phyloP scores from a whole-genome alignment of 1,139 yeast species.

The Saccharomyces hybrid region DNA sequence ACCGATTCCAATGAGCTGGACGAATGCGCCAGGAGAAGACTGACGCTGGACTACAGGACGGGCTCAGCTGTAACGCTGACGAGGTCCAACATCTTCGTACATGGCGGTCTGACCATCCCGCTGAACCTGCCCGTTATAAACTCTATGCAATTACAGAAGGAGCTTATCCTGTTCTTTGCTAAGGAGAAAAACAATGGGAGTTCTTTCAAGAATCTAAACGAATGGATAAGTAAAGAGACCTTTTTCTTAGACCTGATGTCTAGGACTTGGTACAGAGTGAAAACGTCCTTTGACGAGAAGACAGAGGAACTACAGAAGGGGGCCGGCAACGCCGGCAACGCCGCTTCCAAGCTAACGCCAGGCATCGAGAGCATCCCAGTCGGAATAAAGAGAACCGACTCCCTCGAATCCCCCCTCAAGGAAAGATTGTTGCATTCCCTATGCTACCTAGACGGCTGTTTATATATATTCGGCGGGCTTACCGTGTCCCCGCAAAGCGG shows the following conservation, averaged over 20 bases:
- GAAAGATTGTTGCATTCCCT: conserved; percentile 59
- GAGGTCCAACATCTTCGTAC: conserved; percentile 55
- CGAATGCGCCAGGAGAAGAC: conserved; percentile 18
- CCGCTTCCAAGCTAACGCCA: not conserved
- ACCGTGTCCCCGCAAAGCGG: conserved; percentile 28
- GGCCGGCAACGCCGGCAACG: too few species aligned
- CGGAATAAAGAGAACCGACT: too few species aligned
- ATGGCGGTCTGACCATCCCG: conserved; percentile 63
- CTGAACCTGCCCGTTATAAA: conserved; percentile 40
- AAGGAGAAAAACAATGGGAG: conserved; percentile 19
- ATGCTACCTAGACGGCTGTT: conserved; percentile 41
- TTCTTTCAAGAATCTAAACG: conserved; percentile 26
- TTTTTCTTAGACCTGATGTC: conserved; percentile 53
- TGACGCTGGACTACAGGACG: conserved; percentile 47
- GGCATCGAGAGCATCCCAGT: too few species aligned
- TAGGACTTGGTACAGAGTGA: conserved; percentile 48
- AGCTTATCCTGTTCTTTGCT: conserved; percentile 24
- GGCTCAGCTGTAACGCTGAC: conserved; percentile 56
- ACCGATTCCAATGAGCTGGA: conserved; percentile 12
- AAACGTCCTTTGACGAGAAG: conserved; percentile 12
- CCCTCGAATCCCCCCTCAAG: conserved; percentile 31
- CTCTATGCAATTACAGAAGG: conserved; percentile 29
- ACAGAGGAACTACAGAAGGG: not conserved
- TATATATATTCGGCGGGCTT: conserved; percentile 62
- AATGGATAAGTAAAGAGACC: conserved; percentile 50